phyloP scores from a whole-genome alignment of 129 eudicot species.

The Chrysanthemum seticuspe region DNA sequence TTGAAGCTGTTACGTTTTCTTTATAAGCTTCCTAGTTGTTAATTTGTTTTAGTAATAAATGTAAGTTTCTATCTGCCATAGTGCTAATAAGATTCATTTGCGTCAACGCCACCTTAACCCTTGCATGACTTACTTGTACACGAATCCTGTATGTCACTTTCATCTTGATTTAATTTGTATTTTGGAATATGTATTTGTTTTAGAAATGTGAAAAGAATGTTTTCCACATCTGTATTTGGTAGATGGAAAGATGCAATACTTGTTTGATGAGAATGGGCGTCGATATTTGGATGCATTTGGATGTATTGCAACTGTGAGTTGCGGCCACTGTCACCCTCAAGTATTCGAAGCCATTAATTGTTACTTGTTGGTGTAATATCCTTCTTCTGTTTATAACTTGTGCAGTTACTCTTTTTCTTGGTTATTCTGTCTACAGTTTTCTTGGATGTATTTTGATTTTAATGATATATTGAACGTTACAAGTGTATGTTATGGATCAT shows the following conservation, averaged over 20 bases:
- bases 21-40: no score
- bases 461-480: not conserved
- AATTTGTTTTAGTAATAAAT: no score
- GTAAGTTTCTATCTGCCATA: no score
- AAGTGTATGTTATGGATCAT: conserved; percentile 17
- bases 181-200: not conserved
- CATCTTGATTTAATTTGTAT: not conserved
- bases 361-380: no score
- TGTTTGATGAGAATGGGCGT: conserved; percentile 66
- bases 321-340: conserved; percentile 79
- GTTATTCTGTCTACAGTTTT: conserved; percentile 10
- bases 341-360: conserved; percentile 66
- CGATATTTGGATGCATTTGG: conserved; percentile 76
- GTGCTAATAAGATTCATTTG: no score
- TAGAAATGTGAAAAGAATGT: not conserved
- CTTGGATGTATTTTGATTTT: not conserved
- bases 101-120: conserved; percentile 57
- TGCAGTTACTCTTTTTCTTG: not conserved
- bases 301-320: conserved; percentile 72
- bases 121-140: conserved; percentile 51
- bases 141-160: conserved; percentile 39
- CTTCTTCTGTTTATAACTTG: no score
- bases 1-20: no score
- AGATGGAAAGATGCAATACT: conserved; percentile 82
- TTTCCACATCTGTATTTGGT: conserved; percentile 61